Evolutionary conservation across 208 protist species (phyloP).

Genomic region (Phytomonas sp.): DNA sequence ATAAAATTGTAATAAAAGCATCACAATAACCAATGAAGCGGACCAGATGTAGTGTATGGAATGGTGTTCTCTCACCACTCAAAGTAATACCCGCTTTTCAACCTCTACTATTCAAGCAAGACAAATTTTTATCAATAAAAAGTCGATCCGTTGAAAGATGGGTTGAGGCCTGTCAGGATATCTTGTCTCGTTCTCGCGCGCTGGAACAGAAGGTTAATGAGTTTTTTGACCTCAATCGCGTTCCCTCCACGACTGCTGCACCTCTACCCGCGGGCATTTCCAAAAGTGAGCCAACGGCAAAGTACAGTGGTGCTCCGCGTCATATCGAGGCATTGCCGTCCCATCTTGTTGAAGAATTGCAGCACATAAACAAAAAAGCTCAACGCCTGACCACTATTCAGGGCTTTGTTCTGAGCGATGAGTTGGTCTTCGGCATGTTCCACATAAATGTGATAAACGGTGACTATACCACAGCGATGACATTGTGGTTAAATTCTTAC

Average conservation of each 20-base stretch:
- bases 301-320: not conserved
- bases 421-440: conserved; percentile 47
- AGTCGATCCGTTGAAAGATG: conserved; percentile 44
- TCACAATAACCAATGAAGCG: conserved; percentile 5
- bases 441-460: conserved; percentile 39
- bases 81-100: conserved; percentile 28
- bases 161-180: conserved; percentile 9
- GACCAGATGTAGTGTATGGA: not conserved
- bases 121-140: conserved; percentile 78
- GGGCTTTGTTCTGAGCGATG: conserved; percentile 57
- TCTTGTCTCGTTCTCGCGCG: conserved; percentile 2
- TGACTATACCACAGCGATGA: conserved; percentile 25
- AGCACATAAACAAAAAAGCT: conserved; percentile 35
- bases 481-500: conserved; percentile 21
- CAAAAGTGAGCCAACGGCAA: not conserved
- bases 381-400: conserved; percentile 32
- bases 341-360: conserved; percentile 39
- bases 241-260: not conserved
- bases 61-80: not conserved
- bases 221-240: not conserved
- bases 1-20: conserved; percentile 6
- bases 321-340: conserved; percentile 18
- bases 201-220: conserved; percentile 12
- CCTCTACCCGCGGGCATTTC: not conserved
- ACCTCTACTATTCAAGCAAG: conserved; percentile 40